Evolutionary conservation across 345 rosid species (phyloP), one percentile per base, ranked within the genome.

Genomic region (Gossypium thurberi): DNA sequence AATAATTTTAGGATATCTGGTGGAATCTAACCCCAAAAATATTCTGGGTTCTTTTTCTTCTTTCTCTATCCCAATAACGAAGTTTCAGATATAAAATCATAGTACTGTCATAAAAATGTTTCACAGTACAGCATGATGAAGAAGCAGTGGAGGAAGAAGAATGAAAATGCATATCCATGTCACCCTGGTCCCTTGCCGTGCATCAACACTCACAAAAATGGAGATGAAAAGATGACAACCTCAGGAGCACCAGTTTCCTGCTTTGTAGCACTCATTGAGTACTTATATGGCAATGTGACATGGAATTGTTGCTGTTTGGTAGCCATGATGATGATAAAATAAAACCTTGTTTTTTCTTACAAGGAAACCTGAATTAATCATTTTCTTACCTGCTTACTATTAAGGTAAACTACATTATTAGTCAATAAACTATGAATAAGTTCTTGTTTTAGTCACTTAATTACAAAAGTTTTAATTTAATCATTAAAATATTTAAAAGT

Each of bases 241-340:
- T 33, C 28, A 50, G 43, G 12, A 48, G 18, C 44, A 15, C 71
- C 17, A 3, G 23, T 48, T 25, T 9, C n/a, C 72, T 51, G 8
- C 57, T 69, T 66, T 65, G 10, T 21, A 46, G 25, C 55, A 70
- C 20, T 53, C 46, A 70, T 70, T 53, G 73, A 69, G 61, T 70
- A 33, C 2, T 44, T 23, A 11, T 55, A 55, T 70, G 55, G 63
- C 63, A 37, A n/a, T 37, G 62, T 70, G 63, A 53, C 73, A 70
- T 13, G 70, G 56, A 23, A 44, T 46, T 6, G 33, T 50, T 28
- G 10, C 6, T 17, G 17, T 69, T 51, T 28, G 26, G 60, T 26
- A 18, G 51, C 18, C 50, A 37, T 6, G 73, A 70, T 33, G 40
- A 33, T 33, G 40, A 33, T 33, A 33, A 33, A 33, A 1, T 5